Conservation (phyloP, 2,329 filamentous ascomycete species). For the Aspergillus brunneoviolaceus region DNA sequence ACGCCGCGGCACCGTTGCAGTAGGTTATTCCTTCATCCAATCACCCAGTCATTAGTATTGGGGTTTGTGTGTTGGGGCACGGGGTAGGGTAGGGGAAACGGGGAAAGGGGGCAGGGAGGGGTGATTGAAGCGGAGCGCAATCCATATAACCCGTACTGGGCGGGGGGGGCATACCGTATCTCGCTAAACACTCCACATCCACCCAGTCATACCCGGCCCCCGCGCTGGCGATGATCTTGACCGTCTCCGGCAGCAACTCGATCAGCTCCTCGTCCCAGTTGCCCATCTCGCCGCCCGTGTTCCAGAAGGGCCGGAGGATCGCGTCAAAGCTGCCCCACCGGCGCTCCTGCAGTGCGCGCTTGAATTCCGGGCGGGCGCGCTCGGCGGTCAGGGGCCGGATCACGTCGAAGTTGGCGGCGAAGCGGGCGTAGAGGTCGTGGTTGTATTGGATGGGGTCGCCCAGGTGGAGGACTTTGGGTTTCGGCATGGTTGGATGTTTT, state of each 20-base stretch:
- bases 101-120: constrained; percentile 3
- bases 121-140: no score
- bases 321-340: constrained; percentile 45
- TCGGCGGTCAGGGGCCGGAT: constrained; percentile 40
- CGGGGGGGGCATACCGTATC: constrained; percentile 41
- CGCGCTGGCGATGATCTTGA: constrained; percentile 59
- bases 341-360: constrained; percentile 42
- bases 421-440: constrained; percentile 43
- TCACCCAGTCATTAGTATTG: not conserved
- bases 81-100: constrained; percentile 3
- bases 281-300: constrained; percentile 65
- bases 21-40: constrained; percentile 45
- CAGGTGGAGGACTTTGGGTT: constrained; percentile 45
- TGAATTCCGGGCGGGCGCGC: constrained; percentile 38
- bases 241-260: constrained; percentile 52
- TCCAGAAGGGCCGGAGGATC: constrained; percentile 62
- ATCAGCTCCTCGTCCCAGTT: constrained; percentile 62
- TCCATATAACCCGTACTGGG: no score
- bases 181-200: constrained; percentile 59
- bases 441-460: constrained; percentile 53
- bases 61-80: no score
- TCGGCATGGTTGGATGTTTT: constrained; percentile 17
- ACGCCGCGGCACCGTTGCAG: constrained; percentile 68
- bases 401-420: constrained; percentile 43
- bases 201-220: constrained; percentile 66